Conservation (phyloP, 2,329 filamentous ascomycete genomes). For the Colletotrichum echinochloae region DNA sequence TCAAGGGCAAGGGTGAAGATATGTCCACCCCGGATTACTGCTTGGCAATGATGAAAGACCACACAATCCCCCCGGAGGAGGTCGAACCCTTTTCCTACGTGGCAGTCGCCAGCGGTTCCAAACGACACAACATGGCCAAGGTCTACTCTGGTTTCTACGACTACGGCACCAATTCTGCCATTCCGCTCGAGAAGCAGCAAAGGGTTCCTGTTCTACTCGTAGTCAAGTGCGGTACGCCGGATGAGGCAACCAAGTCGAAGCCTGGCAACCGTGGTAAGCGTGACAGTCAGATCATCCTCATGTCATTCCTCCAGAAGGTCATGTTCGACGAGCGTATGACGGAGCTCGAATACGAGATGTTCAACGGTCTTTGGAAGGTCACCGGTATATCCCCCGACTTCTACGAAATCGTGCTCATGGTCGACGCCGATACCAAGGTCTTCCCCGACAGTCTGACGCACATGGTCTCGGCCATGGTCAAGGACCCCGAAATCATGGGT, state of each 20-base stretch:
- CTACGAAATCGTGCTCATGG: constrained; percentile 98
- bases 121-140: constrained; percentile 99
- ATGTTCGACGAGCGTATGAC: constrained; percentile 99
- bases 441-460: constrained; percentile 98
- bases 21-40: constrained; percentile 91
- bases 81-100: constrained; percentile 95
- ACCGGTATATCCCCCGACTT: constrained; percentile 98
- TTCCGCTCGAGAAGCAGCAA: constrained; percentile 90
- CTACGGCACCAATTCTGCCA: constrained; percentile 83
- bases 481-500: constrained; percentile 99
- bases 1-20: constrained; percentile 93
- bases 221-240: constrained; percentile 94
- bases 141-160: constrained; percentile 98
- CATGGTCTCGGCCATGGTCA: constrained; percentile 99
- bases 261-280: constrained; percentile 98
- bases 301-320: constrained; percentile 99
- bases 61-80: constrained; percentile 81
- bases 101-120: constrained; percentile 93
- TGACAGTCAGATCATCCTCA: constrained; percentile 98
- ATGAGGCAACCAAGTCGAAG: constrained; percentile 84
- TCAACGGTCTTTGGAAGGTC: constrained; percentile 98
- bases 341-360: constrained; percentile 99
- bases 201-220: constrained; percentile 97
- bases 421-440: constrained; percentile 98
- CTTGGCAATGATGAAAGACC: constrained; percentile 94